phyloP scores from a whole-genome alignment of 257 asterid species.

The Datura wrightii region DNA sequence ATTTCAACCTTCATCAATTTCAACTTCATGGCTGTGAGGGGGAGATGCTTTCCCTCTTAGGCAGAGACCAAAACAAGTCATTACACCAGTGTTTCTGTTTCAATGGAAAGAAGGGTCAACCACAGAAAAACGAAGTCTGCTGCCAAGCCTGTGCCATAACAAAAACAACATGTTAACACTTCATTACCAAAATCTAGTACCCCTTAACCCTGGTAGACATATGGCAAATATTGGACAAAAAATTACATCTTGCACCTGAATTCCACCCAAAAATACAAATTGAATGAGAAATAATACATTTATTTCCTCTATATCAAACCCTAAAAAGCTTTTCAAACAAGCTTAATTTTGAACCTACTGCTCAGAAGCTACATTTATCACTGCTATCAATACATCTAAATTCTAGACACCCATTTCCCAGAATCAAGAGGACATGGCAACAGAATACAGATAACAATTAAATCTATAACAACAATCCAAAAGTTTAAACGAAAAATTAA shows the following conservation, averaged over 20 bases:
- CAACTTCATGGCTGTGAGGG: constrained; percentile 36
- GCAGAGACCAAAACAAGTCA: constrained; percentile 61
- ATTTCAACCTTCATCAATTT: constrained; percentile 66
- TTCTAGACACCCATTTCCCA: background rate
- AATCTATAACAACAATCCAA: background rate
- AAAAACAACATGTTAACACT: constrained; percentile 21
- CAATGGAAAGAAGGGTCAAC: constrained; percentile 16
- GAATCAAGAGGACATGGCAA: background rate
- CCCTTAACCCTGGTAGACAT: background rate
- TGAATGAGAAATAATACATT: background rate
- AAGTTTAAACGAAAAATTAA: background rate
- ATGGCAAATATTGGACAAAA: background rate
- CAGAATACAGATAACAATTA: background rate
- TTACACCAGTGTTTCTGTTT: constrained; percentile 38
- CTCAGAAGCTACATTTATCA: background rate
- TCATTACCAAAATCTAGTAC: constrained; percentile 7
- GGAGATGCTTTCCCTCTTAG: constrained; percentile 42
- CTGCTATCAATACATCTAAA: background rate
- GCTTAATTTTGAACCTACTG: constrained; percentile 2
- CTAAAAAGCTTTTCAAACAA: background rate
- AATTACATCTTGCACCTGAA: background rate
- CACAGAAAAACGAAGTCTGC: constrained; percentile 22
- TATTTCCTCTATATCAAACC: background rate
- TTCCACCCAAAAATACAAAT: background rate
- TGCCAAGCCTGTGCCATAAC: background rate